Evolutionary conservation across 2,329 filamentous ascomycete species (phyloP).

Genomic region (Pseudogymnoascus sp.): DNA sequence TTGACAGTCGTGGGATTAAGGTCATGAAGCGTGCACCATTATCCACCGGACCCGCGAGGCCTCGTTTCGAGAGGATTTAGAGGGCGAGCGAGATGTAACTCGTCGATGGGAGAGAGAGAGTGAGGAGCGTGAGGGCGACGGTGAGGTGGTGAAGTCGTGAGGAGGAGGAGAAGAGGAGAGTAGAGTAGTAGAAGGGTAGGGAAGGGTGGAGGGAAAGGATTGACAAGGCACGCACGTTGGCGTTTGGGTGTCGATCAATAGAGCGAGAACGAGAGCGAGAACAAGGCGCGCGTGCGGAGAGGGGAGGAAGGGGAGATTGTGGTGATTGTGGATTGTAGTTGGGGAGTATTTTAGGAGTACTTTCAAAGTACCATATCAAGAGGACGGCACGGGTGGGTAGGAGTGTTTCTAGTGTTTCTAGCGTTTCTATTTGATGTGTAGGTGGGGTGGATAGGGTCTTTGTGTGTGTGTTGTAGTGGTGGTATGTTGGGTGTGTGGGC

Average conservation of each 20-base stretch:
- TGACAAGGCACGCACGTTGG: slow-evolving; percentile 5
- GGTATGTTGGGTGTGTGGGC: background rate
- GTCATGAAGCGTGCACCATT: slow-evolving; percentile 8
- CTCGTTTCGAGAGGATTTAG: background rate
- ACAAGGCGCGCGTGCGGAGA: background rate
- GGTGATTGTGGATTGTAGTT: too few species aligned
- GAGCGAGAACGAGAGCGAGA: background rate
- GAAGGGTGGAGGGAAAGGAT: background rate
- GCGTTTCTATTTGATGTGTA: background rate
- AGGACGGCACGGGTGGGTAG: background rate
- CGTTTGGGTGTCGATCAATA: background rate
- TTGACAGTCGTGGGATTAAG: background rate
- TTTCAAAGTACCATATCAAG: background rate
- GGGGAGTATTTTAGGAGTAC: background rate
- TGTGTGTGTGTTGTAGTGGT: background rate
- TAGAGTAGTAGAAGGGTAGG: background rate
- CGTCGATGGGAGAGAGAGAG: background rate
- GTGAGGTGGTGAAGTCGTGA: slow-evolving; percentile 1
- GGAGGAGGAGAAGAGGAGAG: background rate
- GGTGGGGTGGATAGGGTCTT: background rate
- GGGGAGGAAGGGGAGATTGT: background rate
- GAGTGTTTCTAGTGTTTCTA: background rate
- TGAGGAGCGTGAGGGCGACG: background rate
- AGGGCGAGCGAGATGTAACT: background rate
- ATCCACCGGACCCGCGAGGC: background rate